phyloP scores from a whole-genome alignment of 139 green algal genomes.

The Coelastrella sp. region DNA sequence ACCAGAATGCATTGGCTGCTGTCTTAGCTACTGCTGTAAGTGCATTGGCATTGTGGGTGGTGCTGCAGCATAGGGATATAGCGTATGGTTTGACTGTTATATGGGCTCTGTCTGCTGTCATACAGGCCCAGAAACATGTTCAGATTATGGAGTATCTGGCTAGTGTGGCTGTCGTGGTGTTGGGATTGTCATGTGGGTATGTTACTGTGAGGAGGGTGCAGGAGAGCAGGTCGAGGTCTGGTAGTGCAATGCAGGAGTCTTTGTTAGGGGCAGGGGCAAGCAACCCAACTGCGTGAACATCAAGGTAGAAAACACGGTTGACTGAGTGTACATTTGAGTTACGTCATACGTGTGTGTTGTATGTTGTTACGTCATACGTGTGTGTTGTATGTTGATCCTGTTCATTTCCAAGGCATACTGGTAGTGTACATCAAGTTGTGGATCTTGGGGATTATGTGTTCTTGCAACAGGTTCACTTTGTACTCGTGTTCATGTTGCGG shows the following conservation, averaged over 20 bases:
- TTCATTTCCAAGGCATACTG: too few species aligned
- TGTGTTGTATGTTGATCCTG: too few species aligned
- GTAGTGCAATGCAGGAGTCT: slow-evolving; percentile 11
- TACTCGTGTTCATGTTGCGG: too few species aligned
- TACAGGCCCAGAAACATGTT: slow-evolving; percentile 2
- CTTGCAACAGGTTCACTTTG: too few species aligned
- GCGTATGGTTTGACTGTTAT: slow-evolving; percentile 74
- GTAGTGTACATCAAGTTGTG: too few species aligned
- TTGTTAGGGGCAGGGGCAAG: neutral
- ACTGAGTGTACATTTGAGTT: too few species aligned
- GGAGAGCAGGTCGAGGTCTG: neutral
- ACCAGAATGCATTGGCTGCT: slow-evolving; percentile 13
- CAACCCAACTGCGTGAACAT: too few species aligned
- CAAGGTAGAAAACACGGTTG: too few species aligned
- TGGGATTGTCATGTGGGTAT: neutral
- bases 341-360: too few species aligned
- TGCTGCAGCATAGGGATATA: slow-evolving; percentile 46
- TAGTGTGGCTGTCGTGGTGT: neutral
- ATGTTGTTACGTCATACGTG: too few species aligned
- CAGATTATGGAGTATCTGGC: neutral
- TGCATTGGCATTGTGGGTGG: slow-evolving; percentile 41
- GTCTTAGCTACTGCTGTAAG: slow-evolving; percentile 52
- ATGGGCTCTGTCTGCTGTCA: slow-evolving; percentile 56
- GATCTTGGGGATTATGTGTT: too few species aligned
- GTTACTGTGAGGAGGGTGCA: neutral